phyloP scores from a whole-genome alignment of 768 basidiomycete species.

The Omphalotus guepiniiformis region DNA sequence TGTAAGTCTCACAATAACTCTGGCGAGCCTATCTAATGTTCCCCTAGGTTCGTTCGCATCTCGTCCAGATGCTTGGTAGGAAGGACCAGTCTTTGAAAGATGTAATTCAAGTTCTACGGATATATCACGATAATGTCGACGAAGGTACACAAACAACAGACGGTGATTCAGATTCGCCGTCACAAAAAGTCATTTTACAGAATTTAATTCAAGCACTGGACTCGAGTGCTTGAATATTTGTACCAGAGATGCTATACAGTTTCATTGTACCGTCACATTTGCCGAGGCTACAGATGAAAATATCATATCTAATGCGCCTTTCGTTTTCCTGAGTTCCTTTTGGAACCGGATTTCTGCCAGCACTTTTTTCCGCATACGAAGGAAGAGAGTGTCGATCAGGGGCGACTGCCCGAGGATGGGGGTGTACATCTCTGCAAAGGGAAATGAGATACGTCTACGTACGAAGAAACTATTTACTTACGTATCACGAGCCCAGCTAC shows the following conservation, averaged over 20 bases:
- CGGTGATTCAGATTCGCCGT: slow-evolving; percentile 33
- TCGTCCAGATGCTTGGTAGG: slow-evolving; percentile 69
- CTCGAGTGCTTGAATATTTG: slow-evolving; percentile 10
- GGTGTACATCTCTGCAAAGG: slow-evolving; percentile 78
- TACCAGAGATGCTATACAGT: neutral
- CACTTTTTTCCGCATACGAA: slow-evolving; percentile 81
- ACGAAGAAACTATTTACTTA: slow-evolving; percentile 39
- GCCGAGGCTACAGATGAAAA: slow-evolving; percentile 46
- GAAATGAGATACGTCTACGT: slow-evolving; percentile 8
- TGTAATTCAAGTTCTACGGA: slow-evolving; percentile 64
- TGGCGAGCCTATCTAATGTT: neutral
- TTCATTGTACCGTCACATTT: neutral
- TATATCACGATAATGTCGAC: slow-evolving; percentile 72
- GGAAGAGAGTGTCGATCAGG: slow-evolving; percentile 81
- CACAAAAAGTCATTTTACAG: slow-evolving; percentile 65
- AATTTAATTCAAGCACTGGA: slow-evolving; percentile 63
- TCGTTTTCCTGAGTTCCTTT: slow-evolving; percentile 73
- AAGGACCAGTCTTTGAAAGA: slow-evolving; percentile 67
- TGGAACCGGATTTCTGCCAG: slow-evolving; percentile 84
- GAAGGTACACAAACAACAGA: slow-evolving; percentile 34
- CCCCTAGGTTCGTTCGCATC: slow-evolving; percentile 71
- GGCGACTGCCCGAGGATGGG: slow-evolving; percentile 93
- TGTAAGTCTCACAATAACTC: slow-evolving; percentile 42
- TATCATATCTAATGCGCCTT: slow-evolving; percentile 91
- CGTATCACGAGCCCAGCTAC: slow-evolving; percentile 80